A percentile compares a stretch with the other conserved stretches of the same genome.
Conservation (phyloP, 2,329 filamentous ascomycete species). For the Nothophoma quercina region DNA sequence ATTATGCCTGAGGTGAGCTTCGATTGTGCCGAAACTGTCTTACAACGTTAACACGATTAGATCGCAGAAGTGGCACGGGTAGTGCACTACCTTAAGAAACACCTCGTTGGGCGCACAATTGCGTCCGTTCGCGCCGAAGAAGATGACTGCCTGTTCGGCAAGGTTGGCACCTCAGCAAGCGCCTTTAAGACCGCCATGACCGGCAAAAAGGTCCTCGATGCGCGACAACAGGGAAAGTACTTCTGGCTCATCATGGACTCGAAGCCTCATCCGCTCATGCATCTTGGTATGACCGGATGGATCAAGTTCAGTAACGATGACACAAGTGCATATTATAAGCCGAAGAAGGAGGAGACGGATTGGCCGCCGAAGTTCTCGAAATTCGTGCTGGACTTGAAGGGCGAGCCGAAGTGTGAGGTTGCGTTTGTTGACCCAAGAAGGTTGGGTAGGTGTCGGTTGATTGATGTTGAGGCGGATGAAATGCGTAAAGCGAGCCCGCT, state of each 20-base stretch:
- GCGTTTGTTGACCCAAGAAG: constrained; percentile 87
- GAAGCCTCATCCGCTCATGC: constrained; percentile 87
- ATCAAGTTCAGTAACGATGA: constrained; percentile 82
- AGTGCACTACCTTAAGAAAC: constrained; percentile 82
- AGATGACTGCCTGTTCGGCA: constrained; percentile 87
- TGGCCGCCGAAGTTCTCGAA: constrained; percentile 96
- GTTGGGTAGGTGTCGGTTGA: constrained; percentile 79
- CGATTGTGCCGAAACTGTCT: too few species aligned
- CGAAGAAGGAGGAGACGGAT: constrained; percentile 63
- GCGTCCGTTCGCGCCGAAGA: constrained; percentile 73
- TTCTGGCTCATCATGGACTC: constrained; percentile 86
- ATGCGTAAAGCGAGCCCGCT: constrained; percentile 81
- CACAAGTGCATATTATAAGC: constrained; percentile 78
- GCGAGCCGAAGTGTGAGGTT: constrained; percentile 66
- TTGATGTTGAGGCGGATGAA: constrained; percentile 78
- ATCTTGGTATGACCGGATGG: constrained; percentile 82
- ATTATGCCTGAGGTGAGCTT: constrained; percentile 47
- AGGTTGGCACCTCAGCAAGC: constrained; percentile 79
- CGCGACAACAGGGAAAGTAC: constrained; percentile 93
- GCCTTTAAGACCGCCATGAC: constrained; percentile 77
- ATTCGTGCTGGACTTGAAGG: constrained; percentile 74
- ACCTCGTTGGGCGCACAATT: constrained; percentile 85
- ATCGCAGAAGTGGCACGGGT: constrained; percentile 75
- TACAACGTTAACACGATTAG: constrained; percentile 24
- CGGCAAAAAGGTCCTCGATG: constrained; percentile 74